These are phyloP conservation scores for Fusarium sp. DNA, from an alignment of 2,329 filamentous ascomycete species.

Conservation along the genomic window DNA sequence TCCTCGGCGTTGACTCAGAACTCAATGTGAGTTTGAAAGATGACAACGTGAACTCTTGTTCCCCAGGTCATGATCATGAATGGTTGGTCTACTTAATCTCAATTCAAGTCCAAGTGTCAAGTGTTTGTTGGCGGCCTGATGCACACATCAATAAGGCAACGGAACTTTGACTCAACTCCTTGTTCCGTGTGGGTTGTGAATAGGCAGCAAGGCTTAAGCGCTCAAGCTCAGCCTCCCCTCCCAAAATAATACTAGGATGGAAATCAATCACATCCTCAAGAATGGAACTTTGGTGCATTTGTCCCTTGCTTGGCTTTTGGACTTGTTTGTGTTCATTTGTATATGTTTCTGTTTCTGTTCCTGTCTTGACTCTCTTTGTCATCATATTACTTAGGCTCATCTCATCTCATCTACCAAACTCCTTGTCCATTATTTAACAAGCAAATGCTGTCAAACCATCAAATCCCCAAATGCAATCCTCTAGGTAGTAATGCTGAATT, in stretches of 20 bases:
- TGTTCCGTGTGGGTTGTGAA: constrained; percentile 23
- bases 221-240: constrained; percentile 30
- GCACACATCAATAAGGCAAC: constrained; percentile 6
- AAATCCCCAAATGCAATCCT: constrained; percentile 32
- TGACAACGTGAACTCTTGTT: constrained; percentile 15
- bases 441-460: constrained; percentile 36
- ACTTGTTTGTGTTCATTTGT: background rate
- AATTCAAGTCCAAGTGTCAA: background rate
- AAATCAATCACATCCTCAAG: constrained; percentile 5
- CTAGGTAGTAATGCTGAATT: constrained; percentile 13
- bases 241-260: background rate
- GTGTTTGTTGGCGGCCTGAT: constrained; percentile 21
- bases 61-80: constrained; percentile 10
- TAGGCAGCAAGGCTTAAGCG: constrained; percentile 36
- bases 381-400: constrained; percentile 15
- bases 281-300: constrained; percentile 29
- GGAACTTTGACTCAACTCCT: constrained; percentile 8
- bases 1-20: constrained; percentile 22
- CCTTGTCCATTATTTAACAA: constrained; percentile 32
- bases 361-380: constrained; percentile 1
- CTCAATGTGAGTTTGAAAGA: background rate
- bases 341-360: background rate
- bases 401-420: constrained; percentile 36
- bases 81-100: background rate
- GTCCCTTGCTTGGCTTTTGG: background rate